phyloP scores from a whole-genome alignment of 495 filamentous ascomycete species.

The Penicillium paxilli region DNA sequence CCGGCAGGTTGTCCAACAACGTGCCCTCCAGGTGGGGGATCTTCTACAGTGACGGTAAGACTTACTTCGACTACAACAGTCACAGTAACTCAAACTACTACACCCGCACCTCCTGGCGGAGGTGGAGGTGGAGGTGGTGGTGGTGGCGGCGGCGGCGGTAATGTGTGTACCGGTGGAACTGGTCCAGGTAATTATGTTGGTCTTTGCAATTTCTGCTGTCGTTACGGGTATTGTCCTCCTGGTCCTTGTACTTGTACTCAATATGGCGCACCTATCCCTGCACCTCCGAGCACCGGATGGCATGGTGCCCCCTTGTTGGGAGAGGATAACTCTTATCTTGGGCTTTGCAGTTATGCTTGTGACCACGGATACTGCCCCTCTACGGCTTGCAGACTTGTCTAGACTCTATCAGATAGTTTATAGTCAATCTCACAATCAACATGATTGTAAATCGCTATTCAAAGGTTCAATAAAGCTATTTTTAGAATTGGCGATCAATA shows the following conservation, averaged over 20 bases:
- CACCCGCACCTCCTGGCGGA: constrained; percentile 6
- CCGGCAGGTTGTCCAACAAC: neutral
- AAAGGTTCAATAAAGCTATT: too few relatives aligned
- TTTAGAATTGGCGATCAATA: too few relatives aligned
- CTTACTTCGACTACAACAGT: constrained; percentile 6
- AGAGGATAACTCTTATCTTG: constrained; percentile 36
- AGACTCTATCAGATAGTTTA: too few relatives aligned
- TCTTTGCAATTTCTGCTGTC: constrained; percentile 41
- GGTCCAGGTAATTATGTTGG: constrained; percentile 42
- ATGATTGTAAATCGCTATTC: too few relatives aligned
- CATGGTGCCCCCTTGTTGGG: constrained; percentile 30
- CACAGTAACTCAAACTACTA: constrained; percentile 9
- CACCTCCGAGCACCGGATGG: constrained; percentile 20
- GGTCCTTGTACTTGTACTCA: constrained; percentile 40
- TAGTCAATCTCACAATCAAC: too few relatives aligned
- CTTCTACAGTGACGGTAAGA: constrained; percentile 8
- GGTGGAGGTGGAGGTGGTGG: constrained; percentile 2
- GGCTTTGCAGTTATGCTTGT: constrained; percentile 44
- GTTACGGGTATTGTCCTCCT: constrained; percentile 41
- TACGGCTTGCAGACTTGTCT: constrained; percentile 28
- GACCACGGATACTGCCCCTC: constrained; percentile 43
- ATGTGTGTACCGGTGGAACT: constrained; percentile 35
- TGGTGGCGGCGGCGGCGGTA: neutral
- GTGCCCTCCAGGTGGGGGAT: neutral
- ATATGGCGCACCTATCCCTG: constrained; percentile 27